Conservation (phyloP, 257 asterid genomes). For the Cordia subcordata region DNA sequence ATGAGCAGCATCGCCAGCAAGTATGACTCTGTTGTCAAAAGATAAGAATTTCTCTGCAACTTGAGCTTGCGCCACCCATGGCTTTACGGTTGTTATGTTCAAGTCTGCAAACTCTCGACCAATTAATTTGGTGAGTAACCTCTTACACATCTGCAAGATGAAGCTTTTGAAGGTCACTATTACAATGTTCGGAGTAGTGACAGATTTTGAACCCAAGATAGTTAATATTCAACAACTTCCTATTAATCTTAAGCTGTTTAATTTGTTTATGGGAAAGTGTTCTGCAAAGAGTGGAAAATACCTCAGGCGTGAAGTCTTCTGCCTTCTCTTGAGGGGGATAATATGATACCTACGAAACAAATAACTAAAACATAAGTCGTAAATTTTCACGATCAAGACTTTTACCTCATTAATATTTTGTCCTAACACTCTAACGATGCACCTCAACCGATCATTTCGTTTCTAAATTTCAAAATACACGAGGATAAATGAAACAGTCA, state of each 20-base stretch:
- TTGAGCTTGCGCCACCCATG: slow-evolving; percentile 98
- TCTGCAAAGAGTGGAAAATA: slow-evolving; percentile 19
- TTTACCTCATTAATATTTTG: too few relatives aligned
- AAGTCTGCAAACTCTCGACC: slow-evolving; percentile 85
- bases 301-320: slow-evolving; percentile 68
- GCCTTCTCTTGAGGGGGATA: slow-evolving; percentile 91
- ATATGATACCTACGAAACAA: slow-evolving; percentile 62
- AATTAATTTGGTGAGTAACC: slow-evolving; percentile 58
- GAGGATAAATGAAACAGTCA: too few relatives aligned
- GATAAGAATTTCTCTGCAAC: slow-evolving; percentile 73
- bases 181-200: too few relatives aligned
- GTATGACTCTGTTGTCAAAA: slow-evolving; percentile 50
- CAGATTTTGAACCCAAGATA: too few relatives aligned
- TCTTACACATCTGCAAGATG: slow-evolving; percentile 55
- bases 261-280: background rate
- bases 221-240: background rate
- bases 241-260: background rate
- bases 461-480: too few relatives aligned
- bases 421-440: too few relatives aligned
- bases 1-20: slow-evolving; percentile 97
- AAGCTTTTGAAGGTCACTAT: slow-evolving; percentile 14
- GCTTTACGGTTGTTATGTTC: slow-evolving; percentile 66
- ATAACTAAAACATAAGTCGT: too few relatives aligned
- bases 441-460: too few relatives aligned
- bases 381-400: too few relatives aligned